Conservation (phyloP, 352 stramenopile genomes). For the Phytophthora kernoviae region DNA sequence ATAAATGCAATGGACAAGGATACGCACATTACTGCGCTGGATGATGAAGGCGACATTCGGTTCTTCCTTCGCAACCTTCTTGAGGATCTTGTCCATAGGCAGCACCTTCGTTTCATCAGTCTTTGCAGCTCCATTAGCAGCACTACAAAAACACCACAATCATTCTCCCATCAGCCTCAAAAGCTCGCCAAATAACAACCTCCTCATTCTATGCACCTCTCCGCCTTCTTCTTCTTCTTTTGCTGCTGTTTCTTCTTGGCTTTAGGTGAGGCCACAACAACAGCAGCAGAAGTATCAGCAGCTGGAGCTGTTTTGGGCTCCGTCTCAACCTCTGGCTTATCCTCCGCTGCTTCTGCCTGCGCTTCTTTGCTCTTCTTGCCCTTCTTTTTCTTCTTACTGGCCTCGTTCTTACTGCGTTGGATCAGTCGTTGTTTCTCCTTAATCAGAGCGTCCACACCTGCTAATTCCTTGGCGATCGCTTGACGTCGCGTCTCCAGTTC, state of each 20-base stretch:
- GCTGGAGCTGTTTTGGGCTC: constrained; percentile 9
- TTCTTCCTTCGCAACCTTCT: constrained; percentile 72
- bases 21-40: constrained; percentile 80
- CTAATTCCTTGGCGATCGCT: constrained; percentile 46
- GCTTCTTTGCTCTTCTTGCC: constrained; percentile 27
- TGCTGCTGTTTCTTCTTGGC: constrained; percentile 44
- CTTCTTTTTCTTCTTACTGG: constrained; percentile 55
- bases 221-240: constrained; percentile 30
- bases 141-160: constrained; percentile 10
- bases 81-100: constrained; percentile 70
- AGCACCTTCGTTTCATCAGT: constrained; percentile 26
- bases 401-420: constrained; percentile 45
- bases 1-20: not conserved
- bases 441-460: constrained; percentile 59
- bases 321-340: constrained; percentile 19
- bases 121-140: constrained; percentile 9
- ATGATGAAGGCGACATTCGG: constrained; percentile 87
- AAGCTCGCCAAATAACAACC: not conserved
- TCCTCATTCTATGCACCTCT: constrained; percentile 8
- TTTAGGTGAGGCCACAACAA: constrained; percentile 20
- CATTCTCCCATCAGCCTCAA: not conserved
- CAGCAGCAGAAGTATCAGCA: constrained; percentile 2
- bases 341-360: constrained; percentile 10
- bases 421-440: constrained; percentile 68
- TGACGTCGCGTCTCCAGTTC: constrained; percentile 65